Conservation (phyloP, 768 basidiomycete genomes). For the Rhizopogon rudus region DNA sequence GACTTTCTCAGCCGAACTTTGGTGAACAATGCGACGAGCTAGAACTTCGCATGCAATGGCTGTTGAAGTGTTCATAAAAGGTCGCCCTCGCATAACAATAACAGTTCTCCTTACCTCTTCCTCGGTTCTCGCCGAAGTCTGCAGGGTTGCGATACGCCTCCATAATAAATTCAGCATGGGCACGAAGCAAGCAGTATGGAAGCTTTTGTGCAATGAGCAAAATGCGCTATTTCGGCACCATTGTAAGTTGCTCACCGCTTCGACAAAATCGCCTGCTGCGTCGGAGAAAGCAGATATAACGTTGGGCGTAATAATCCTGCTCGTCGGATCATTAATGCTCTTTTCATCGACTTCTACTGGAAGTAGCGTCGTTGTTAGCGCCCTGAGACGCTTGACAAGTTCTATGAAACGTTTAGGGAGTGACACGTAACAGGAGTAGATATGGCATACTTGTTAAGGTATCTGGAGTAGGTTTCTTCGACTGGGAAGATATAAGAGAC, state of each 20-base stretch:
- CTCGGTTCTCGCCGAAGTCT: slow-evolving; percentile 81
- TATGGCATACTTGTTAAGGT: slow-evolving; percentile 64
- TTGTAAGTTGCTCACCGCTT: slow-evolving; percentile 53
- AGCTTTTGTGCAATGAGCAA: slow-evolving; percentile 37
- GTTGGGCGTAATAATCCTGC: slow-evolving; percentile 75
- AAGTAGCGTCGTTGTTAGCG: slow-evolving; percentile 68
- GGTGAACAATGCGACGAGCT: slow-evolving; percentile 76
- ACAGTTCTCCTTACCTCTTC: slow-evolving; percentile 53
- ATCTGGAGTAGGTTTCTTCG: slow-evolving; percentile 58
- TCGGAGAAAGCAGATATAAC: slow-evolving; percentile 73
- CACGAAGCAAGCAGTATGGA: slow-evolving; percentile 76
- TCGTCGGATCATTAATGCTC: slow-evolving; percentile 69
- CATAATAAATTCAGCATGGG: slow-evolving; percentile 73
- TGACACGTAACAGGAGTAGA: not conserved
- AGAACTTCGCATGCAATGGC: slow-evolving; percentile 83
- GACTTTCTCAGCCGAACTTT: slow-evolving; percentile 56
- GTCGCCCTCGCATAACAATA: not conserved
- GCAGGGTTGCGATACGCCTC: slow-evolving; percentile 81
- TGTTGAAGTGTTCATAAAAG: slow-evolving; percentile 21
- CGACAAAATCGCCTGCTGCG: slow-evolving; percentile 84
- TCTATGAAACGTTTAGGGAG: slow-evolving; percentile 38
- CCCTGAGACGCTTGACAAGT: slow-evolving; percentile 74
- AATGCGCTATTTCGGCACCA: not conserved
- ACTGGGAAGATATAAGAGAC: slow-evolving; percentile 40
- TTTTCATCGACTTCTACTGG: slow-evolving; percentile 74